These are phyloP conservation scores for Dactylonectria macrodidyma DNA, from an alignment of 2,329 filamentous ascomycete genomes.

Conservation along the genomic window DNA sequence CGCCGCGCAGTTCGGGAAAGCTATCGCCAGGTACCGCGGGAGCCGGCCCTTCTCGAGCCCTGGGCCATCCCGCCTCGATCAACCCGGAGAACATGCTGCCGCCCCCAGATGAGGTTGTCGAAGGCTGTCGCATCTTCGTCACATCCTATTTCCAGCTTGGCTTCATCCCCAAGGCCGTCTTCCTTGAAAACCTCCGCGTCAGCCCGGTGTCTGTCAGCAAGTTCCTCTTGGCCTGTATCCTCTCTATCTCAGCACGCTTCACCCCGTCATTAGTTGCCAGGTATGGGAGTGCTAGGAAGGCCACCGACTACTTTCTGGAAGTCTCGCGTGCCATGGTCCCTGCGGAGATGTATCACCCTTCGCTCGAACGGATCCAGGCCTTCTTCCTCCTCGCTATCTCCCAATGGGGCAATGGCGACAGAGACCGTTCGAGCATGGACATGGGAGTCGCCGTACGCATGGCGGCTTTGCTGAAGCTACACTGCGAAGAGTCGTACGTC, in stretches of 20 bases:
- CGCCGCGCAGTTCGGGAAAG: neutral
- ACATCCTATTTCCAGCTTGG: constrained; percentile 52
- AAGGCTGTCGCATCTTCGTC: constrained; percentile 47
- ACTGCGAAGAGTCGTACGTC: constrained; percentile 55
- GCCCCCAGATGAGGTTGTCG: constrained; percentile 47
- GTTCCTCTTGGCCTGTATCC: constrained; percentile 50
- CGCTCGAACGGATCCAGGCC: constrained; percentile 48
- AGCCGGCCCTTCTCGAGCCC: neutral
- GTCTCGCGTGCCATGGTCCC: constrained; percentile 43
- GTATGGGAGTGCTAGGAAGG: constrained; percentile 42
- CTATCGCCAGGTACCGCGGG: neutral
- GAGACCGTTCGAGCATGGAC: constrained; percentile 50
- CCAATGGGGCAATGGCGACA: constrained; percentile 53
- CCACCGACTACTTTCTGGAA: constrained; percentile 49
- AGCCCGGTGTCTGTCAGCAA: constrained; percentile 40
- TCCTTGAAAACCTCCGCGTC: constrained; percentile 46
- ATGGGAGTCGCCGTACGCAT: constrained; percentile 57
- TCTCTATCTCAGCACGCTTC: constrained; percentile 51
- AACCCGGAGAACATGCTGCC: constrained; percentile 31
- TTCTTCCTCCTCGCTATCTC: constrained; percentile 53
- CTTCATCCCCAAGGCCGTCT: constrained; percentile 52
- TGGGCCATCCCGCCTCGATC: neutral
- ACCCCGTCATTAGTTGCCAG: constrained; percentile 45
- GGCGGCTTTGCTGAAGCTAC: constrained; percentile 53
- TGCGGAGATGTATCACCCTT: constrained; percentile 48